Evolutionary conservation across 768 basidiomycete species (phyloP).

Genomic region (Russula compacta): DNA sequence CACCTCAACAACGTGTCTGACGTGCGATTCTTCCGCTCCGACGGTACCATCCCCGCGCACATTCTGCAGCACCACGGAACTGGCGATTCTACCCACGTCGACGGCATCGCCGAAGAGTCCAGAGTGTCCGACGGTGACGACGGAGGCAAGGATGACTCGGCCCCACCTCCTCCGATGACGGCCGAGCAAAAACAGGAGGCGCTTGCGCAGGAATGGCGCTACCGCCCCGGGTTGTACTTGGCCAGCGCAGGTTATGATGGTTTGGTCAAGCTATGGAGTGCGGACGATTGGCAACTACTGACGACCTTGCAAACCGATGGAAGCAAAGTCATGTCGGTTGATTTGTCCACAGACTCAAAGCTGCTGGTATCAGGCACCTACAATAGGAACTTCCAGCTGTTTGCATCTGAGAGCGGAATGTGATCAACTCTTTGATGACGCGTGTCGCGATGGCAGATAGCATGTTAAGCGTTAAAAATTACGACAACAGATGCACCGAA

Average conservation of each 20-base stretch:
- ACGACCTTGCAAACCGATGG: conserved; percentile 85
- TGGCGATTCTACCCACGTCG: conserved; percentile 36
- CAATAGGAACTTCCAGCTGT: conserved; percentile 91
- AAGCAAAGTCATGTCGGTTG: conserved; percentile 99
- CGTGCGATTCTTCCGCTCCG: conserved; percentile 82
- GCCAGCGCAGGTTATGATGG: conserved; percentile 94
- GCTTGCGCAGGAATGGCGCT: conserved; percentile 60
- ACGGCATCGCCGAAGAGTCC: conserved; percentile 31
- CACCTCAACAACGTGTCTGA: conserved; percentile 94
- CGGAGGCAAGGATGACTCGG: conserved; percentile 5
- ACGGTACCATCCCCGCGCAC: conserved; percentile 37
- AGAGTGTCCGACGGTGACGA: conserved; percentile 26
- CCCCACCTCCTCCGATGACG: conserved; percentile 1
- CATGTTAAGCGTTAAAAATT: conserved; percentile 14
- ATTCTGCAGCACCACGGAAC: conserved; percentile 21
- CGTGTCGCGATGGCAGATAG: neutral
- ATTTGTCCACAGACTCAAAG: conserved; percentile 74
- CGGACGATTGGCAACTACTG: conserved; percentile 95
- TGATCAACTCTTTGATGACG: neutral
- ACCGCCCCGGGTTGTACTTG: conserved; percentile 85
- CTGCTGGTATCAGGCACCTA: conserved; percentile 86
- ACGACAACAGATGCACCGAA: conserved; percentile 14
- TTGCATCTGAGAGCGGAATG: conserved; percentile 46
- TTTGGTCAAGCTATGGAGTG: conserved; percentile 91
- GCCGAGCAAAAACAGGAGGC: conserved; percentile 23